Percentiles rank a stretch among this genome's conserved stretches.
phyloP scores from a whole-genome alignment of 345 rosid genomes.

The Lumnitzera littorea region DNA sequence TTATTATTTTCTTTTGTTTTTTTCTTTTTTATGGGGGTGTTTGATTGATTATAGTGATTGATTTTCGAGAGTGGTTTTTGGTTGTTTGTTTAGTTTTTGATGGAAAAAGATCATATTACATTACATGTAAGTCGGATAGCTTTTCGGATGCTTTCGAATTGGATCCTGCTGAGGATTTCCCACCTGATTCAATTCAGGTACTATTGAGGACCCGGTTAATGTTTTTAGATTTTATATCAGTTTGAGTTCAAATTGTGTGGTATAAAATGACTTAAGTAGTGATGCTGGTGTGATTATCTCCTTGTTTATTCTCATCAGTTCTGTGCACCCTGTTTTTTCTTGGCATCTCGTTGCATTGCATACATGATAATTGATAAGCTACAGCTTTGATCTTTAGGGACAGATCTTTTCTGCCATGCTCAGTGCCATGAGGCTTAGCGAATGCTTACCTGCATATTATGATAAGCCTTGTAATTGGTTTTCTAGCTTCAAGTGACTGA shows the following conservation, averaged over 20 bases:
- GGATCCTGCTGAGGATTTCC: slow-evolving; percentile 21
- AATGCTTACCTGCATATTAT: too few relatives aligned
- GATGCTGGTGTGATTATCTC: too few relatives aligned
- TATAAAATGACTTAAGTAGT: background rate
- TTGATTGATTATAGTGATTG: background rate
- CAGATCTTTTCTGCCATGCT: too few relatives aligned
- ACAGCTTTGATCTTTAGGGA: too few relatives aligned
- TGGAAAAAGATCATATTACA: slow-evolving; percentile 26
- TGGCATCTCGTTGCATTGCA: too few relatives aligned
- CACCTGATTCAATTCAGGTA: slow-evolving; percentile 33
- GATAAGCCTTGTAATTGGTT: too few relatives aligned
- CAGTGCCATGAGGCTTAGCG: too few relatives aligned
- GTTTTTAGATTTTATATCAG: background rate
- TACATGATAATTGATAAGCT: too few relatives aligned
- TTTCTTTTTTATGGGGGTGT: background rate
- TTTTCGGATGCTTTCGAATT: slow-evolving; percentile 29
- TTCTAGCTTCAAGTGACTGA: too few relatives aligned
- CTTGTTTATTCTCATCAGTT: too few relatives aligned
- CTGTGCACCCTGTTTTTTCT: too few relatives aligned
- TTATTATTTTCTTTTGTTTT: background rate
- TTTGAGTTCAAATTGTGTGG: slow-evolving; percentile 1
- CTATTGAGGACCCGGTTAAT: background rate
- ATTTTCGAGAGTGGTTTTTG: background rate
- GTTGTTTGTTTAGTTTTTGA: slow-evolving; percentile 11
- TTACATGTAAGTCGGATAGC: slow-evolving; percentile 31